Evolutionary conservation across 768 basidiomycete genomes (phyloP), one percentile per base, ranked within the genome.

Genomic region (Paxillus rubicundulus): DNA sequence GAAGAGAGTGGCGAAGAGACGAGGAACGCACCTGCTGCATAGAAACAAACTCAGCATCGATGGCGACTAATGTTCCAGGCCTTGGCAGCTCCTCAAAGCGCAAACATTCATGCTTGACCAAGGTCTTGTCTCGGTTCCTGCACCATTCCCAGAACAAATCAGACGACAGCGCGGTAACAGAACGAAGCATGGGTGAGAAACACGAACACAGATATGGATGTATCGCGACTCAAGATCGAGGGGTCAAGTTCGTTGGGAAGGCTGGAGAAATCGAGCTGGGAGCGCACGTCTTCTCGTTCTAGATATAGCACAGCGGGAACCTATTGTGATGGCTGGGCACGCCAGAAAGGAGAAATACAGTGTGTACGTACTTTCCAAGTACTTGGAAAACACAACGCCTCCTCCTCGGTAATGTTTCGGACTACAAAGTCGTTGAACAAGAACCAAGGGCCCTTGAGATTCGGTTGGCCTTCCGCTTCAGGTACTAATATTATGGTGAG

Each of bases 401-500:
- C 94, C 32, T 85, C 79, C 69, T 96, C 89, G 2, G 87, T 74
- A 28, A 98, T 82, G 50, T 90, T 89, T 44, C 77, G 77, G 12
- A 99, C 97, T 1, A 85, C 78, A 63, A 99, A 99, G 64, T 99
- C 97, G 63, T 99, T 99, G 82, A 98, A 98, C 49, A 98, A 69
- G 61, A 87, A 87, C 97, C 97, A 99, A 1, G 84, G 82, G 49
- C 82, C 84, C 20, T 58, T 61, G 17, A 58, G 58, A 47, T 74
- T 70, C 1, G 64, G 51, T 10, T 73, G 63, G 8, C 63, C 68
- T 62, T 86, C 84, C 1, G 81, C 81, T 51, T 86, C 84, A 0
- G 89, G 89, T 36, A 94, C 90, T 92, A 56, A 4, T 27, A 20
- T 13, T 27, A 17, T n/a, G 4, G 21, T 30, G 38, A 47, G 39